Percentiles rank a stretch among this genome's conserved stretches.
Conservation (phyloP, 768 basidiomycete species). For the Naganishia randhawae region DNA sequence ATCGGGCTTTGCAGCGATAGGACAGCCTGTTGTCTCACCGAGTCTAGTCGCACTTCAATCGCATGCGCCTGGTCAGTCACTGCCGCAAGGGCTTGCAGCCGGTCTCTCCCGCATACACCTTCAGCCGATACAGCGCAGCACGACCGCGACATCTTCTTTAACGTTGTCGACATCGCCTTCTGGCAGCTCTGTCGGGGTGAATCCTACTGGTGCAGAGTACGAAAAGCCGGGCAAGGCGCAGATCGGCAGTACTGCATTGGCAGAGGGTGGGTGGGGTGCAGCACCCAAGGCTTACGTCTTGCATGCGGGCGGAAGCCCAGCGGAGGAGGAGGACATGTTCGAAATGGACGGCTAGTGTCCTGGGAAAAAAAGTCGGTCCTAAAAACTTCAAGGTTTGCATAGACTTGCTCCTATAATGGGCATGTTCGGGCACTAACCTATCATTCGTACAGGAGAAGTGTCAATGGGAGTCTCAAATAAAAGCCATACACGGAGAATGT, state of each 20-base stretch:
- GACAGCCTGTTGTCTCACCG: slow-evolving; percentile 52
- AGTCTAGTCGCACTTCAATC: slow-evolving; percentile 73
- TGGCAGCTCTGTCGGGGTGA: slow-evolving; percentile 3
- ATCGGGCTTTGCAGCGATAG: slow-evolving; percentile 10
- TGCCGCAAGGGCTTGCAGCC: slow-evolving; percentile 86
- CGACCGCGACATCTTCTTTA: slow-evolving; percentile 31
- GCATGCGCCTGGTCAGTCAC: slow-evolving; percentile 83
- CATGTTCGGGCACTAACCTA: not conserved
- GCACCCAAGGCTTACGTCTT: not conserved
- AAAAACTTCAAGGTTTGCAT: too few relatives aligned
- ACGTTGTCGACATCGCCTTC: slow-evolving; percentile 24
- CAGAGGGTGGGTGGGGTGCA: not conserved
- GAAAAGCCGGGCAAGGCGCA: slow-evolving; percentile 11
- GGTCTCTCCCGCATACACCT: slow-evolving; percentile 88
- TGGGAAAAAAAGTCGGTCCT: too few relatives aligned
- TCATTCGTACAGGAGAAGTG: not conserved
- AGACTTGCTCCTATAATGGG: not conserved
- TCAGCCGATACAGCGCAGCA: slow-evolving; percentile 46
- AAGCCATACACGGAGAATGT: not conserved
- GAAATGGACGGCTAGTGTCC: slow-evolving; percentile 43
- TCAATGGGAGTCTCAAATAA: not conserved
- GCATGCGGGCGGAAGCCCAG: slow-evolving; percentile 5
- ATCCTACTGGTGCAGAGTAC: not conserved
- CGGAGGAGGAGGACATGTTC: slow-evolving; percentile 42
- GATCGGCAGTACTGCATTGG: slow-evolving; percentile 9